A percentile compares a stretch with the other conserved stretches of the same genome.
Conservation (phyloP, 2,329 filamentous ascomycete genomes). For the Rutstroemia sp. region DNA sequence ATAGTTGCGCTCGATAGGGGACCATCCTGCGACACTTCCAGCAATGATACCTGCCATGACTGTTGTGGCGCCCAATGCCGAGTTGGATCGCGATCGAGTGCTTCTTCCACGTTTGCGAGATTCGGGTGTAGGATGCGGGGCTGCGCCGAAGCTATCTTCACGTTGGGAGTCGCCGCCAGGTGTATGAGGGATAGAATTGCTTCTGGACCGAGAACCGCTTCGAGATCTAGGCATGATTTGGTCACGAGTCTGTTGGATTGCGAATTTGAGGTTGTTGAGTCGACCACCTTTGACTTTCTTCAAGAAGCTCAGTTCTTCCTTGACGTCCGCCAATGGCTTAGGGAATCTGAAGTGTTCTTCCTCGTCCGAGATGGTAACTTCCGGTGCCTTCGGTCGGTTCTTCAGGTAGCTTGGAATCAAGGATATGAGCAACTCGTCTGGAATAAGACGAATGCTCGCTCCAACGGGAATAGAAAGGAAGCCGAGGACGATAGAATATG, state of each 20-base stretch:
- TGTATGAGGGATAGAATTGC: slow-evolving; percentile 59
- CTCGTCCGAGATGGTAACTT: slow-evolving; percentile 56
- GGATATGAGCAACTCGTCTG: slow-evolving; percentile 46
- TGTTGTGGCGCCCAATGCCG: slow-evolving; percentile 64
- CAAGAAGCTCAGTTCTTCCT: slow-evolving; percentile 74
- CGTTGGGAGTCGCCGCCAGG: slow-evolving; percentile 43
- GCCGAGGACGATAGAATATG: slow-evolving; percentile 75
- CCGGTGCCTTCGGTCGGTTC: slow-evolving; percentile 24
- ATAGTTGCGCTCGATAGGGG: slow-evolving; percentile 56
- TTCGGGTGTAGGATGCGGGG: slow-evolving; percentile 44
- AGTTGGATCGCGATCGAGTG: slow-evolving; percentile 55
- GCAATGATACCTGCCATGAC: slow-evolving; percentile 82
- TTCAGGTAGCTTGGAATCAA: slow-evolving; percentile 27
- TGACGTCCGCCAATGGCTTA: slow-evolving; percentile 63
- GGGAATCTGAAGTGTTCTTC: slow-evolving; percentile 62
- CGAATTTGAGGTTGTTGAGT: slow-evolving; percentile 73
- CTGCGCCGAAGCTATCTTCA: slow-evolving; percentile 42
- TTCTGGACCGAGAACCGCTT: slow-evolving; percentile 56
- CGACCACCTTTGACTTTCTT: slow-evolving; percentile 75
- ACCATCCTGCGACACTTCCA: slow-evolving; percentile 70
- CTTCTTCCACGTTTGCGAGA: slow-evolving; percentile 60
- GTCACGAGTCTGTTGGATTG: slow-evolving; percentile 67
- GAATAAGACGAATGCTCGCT: slow-evolving; percentile 72
- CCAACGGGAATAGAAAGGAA: slow-evolving; percentile 80
- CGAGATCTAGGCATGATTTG: slow-evolving; percentile 54